phyloP scores from a whole-genome alignment of 2,329 filamentous ascomycete genomes.

The Colletotrichum godetiae region DNA sequence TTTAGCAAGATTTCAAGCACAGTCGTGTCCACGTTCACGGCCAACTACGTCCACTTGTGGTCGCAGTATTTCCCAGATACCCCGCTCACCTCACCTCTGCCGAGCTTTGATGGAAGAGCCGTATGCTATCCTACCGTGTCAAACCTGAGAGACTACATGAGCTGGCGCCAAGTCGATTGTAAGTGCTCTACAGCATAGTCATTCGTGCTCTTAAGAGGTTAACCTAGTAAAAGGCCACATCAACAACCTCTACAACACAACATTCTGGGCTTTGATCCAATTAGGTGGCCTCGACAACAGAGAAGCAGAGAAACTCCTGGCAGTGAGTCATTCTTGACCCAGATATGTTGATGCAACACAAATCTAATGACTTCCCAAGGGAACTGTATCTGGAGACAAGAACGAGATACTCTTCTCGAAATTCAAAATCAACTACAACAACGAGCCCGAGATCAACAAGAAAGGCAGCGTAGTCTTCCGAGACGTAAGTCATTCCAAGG shows the following conservation, averaged over 20 bases:
- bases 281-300: slow-evolving; percentile 79
- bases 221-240: slow-evolving; percentile 77
- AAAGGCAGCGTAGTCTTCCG: slow-evolving; percentile 93
- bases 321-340: slow-evolving; percentile 59
- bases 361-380: slow-evolving; percentile 57
- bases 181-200: slow-evolving; percentile 46
- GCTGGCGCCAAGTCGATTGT: slow-evolving; percentile 98
- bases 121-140: slow-evolving; percentile 87
- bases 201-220: slow-evolving; percentile 14
- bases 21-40: slow-evolving; percentile 91
- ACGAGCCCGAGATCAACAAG: slow-evolving; percentile 90
- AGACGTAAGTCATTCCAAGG: slow-evolving; percentile 64
- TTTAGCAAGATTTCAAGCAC: slow-evolving; percentile 89
- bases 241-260: slow-evolving; percentile 98
- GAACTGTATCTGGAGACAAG: slow-evolving; percentile 87
- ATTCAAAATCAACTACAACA: slow-evolving; percentile 97
- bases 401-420: slow-evolving; percentile 93
- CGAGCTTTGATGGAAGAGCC: slow-evolving; percentile 92
- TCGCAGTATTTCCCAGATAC: slow-evolving; percentile 77
- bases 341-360: neutral
- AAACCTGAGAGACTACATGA: slow-evolving; percentile 94
- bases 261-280: slow-evolving; percentile 91
- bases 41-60: slow-evolving; percentile 90
- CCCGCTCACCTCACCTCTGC: slow-evolving; percentile 78
- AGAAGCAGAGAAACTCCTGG: slow-evolving; percentile 84